These are phyloP conservation scores for Starmera pachycereana DNA, from an alignment of 805 yeast genomes.

Conservation along the genomic window DNA sequence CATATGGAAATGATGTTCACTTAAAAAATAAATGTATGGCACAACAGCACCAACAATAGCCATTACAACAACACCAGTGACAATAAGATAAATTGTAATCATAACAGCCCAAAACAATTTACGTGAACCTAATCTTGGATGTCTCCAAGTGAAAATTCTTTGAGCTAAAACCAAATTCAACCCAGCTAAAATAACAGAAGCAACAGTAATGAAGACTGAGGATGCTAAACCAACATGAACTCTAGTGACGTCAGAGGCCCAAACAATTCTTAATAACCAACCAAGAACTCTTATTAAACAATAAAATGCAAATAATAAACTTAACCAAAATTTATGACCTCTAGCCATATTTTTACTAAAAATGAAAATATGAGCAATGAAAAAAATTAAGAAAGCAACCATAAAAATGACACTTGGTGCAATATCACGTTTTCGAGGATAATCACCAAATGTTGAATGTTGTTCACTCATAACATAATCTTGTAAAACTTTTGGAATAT, in stretches of 20 bases:
- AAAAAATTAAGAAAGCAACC: conserved; percentile 39
- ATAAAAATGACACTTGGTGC: conserved; percentile 53
- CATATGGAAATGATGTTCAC: conserved; percentile 32
- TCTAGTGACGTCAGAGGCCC: conserved; percentile 43
- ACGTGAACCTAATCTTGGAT: conserved; percentile 57
- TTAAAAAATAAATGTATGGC: conserved; percentile 48
- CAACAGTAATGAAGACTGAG: conserved; percentile 43
- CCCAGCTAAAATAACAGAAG: conserved; percentile 48
- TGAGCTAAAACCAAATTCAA: conserved; percentile 59
- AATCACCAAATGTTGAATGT: conserved; percentile 51
- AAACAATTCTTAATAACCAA: conserved; percentile 43
- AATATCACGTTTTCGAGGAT: conserved; percentile 41
- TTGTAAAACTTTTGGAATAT: conserved; percentile 30
- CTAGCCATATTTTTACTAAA: conserved; percentile 38
- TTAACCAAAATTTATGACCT: conserved; percentile 51
- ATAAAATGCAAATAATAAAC: conserved; percentile 44
- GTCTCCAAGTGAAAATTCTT: conserved; percentile 68
- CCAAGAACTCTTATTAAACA: conserved; percentile 46
- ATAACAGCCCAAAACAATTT: conserved; percentile 39
- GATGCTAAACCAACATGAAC: conserved; percentile 44
- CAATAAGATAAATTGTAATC: conserved; percentile 41
- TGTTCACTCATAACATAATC: conserved; percentile 29
- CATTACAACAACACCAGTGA: conserved; percentile 51
- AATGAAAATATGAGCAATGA: conserved; percentile 35
- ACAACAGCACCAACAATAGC: conserved; percentile 54